Base-by-base conservation (phyloP, 192 early-diverging fungal species). In the Coemansia sp. region DNA sequence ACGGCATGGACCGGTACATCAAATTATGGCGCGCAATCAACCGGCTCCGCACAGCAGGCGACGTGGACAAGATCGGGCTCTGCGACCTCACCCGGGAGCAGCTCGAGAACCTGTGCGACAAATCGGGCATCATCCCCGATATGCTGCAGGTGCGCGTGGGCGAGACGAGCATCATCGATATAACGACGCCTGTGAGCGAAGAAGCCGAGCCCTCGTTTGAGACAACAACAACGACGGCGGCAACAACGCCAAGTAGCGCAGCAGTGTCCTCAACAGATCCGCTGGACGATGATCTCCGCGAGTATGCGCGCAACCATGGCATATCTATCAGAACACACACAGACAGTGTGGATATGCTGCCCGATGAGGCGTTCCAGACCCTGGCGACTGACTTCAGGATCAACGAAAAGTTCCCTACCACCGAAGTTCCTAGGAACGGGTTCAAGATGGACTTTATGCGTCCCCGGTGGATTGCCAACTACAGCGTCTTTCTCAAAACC, bases 401-500 rank as follows among this genome's bases (percentile, higher is more conserved):
- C 68, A 82, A 82, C 74, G 74, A 82, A 42, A 30, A 68, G 43
- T 82, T 82, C 51, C 79, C 79, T 2, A 82, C 79, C 13, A 82
- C 75, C 10, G 79, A 82, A 39, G 75, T 82, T 18, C 67, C 79
- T 15, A 71, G 70, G 1, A 67, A 74, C 28, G 79, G 79, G 0
- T 74, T 72, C 66, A 77, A 63, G 59, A 71, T 82, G 34, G 80
- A 82, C 55, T 53, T 74, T 51, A 82, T 82, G 80, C 52, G 68
- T 53, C 80, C 75, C 18, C 75, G 80, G 13, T 82, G 80, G 80
- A 75, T 77, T 1, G 75, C 67, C 34, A 82, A 71, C 48, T 82
- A 82, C 51, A 82, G 53, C 28, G 71, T 82, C 13, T 40, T 68
- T 28, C 67, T 74, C 37, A 66, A 61, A 16, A 74, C 67, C 62